Evolutionary conservation across 2,329 filamentous ascomycete species (phyloP).

Genomic region (Penicillium verrucosum): DNA sequence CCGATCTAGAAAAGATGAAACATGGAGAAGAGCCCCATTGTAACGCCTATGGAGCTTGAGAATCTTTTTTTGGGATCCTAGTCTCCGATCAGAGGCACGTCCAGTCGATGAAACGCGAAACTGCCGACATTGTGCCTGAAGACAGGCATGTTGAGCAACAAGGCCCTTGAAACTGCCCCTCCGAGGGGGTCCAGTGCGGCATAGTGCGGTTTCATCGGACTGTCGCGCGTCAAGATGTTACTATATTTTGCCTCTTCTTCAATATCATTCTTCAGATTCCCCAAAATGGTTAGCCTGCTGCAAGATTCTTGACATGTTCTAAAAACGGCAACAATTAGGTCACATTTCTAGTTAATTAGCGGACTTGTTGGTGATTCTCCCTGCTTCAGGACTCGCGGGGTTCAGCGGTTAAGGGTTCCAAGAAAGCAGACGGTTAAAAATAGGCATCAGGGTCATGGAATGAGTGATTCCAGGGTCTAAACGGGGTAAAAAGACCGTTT

Average conservation of each 20-base stretch:
- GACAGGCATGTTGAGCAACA: constrained; percentile 21
- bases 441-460: constrained; percentile 14
- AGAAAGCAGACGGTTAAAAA: constrained; percentile 18
- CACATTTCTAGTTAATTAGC: constrained; percentile 25
- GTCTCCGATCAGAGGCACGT: constrained; percentile 21
- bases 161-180: constrained; percentile 25
- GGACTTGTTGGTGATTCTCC: constrained; percentile 14
- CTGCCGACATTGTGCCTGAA: constrained; percentile 23
- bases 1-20: constrained; percentile 40
- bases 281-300: constrained; percentile 22
- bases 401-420: constrained; percentile 19
- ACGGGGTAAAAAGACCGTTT: not conserved
- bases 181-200: constrained; percentile 11
- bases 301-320: constrained; percentile 26
- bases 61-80: constrained; percentile 28
- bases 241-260: constrained; percentile 40
- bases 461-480: constrained; percentile 7
- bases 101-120: constrained; percentile 28
- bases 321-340: constrained; percentile 29
- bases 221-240: constrained; percentile 42
- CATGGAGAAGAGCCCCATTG: constrained; percentile 36
- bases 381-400: constrained; percentile 20
- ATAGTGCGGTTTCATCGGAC: constrained; percentile 34
- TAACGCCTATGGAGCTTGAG: constrained; percentile 29
- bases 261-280: constrained; percentile 28